Percentiles rank a stretch among this genome's conserved stretches.
These are phyloP conservation scores for Phytophthora pini DNA, from an alignment of 352 stramenopile genomes.

Conservation along the genomic window DNA sequence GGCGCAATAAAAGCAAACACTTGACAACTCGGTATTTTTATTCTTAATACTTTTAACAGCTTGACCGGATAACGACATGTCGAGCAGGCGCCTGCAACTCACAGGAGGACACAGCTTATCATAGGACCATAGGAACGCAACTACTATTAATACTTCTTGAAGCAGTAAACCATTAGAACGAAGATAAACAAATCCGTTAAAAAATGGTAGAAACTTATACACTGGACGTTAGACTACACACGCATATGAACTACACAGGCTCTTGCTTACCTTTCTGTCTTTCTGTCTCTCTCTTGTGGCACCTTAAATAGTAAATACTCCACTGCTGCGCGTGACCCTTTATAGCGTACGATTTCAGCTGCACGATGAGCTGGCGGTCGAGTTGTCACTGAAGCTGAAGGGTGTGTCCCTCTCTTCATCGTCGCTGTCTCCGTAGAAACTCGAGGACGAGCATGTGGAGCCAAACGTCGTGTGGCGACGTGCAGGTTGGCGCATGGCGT, in stretches of 20 bases:
- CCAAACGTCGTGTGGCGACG: slow-evolving; percentile 13
- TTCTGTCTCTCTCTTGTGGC: slow-evolving; percentile 21
- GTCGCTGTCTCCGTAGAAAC: slow-evolving; percentile 23
- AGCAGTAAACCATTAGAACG: slow-evolving; percentile 5
- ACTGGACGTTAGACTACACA: slow-evolving; percentile 26
- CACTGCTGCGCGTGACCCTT: slow-evolving; percentile 21
- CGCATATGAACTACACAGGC: slow-evolving; percentile 24
- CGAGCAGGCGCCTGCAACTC: neutral
- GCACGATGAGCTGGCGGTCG: slow-evolving; percentile 28
- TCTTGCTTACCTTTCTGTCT: neutral
- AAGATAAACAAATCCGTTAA: slow-evolving; percentile 13
- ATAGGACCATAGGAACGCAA: no score
- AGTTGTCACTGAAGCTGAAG: slow-evolving; percentile 36
- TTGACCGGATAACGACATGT: no score
- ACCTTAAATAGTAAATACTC: slow-evolving; percentile 56
- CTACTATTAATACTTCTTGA: no score
- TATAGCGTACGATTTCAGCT: slow-evolving; percentile 17
- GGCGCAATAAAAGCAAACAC: slow-evolving; percentile 34
- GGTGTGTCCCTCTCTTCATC: slow-evolving; percentile 20
- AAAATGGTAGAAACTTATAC: slow-evolving; percentile 20
- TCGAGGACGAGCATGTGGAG: slow-evolving; percentile 38
- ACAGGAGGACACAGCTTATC: slow-evolving; percentile 2
- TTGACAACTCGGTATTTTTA: slow-evolving; percentile 13
- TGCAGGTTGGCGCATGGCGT: slow-evolving; percentile 44
- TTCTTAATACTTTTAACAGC: no score